phyloP scores from a whole-genome alignment of 257 asterid species.

The Marsdenia floribunda region DNA sequence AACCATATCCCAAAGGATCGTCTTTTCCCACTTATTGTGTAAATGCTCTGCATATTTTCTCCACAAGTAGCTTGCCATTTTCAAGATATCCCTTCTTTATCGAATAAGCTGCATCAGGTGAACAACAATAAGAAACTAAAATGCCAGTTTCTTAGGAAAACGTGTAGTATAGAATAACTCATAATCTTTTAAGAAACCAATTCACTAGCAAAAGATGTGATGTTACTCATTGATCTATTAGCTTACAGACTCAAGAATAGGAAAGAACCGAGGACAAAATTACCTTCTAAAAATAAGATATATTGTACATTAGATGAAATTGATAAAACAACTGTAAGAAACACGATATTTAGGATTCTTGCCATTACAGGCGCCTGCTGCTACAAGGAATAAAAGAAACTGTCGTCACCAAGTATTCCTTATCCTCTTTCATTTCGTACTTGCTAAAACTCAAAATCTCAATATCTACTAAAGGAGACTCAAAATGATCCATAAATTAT shows the following conservation, averaged over 20 bases:
- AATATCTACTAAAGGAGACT: background rate
- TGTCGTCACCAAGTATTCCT: background rate
- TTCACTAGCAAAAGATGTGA: background rate
- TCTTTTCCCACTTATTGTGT: slow-evolving; percentile 70
- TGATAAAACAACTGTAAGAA: background rate
- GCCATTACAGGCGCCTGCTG: background rate
- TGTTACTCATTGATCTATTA: background rate
- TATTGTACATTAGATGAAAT: background rate
- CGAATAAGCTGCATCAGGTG: slow-evolving; percentile 17
- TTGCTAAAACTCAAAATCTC: background rate
- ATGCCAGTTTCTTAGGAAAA: background rate
- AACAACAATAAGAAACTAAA: background rate
- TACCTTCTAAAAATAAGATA: background rate
- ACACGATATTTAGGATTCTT: background rate
- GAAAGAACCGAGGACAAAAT: background rate
- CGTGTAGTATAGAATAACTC: background rate
- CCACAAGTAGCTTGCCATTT: slow-evolving; percentile 71
- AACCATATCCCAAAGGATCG: slow-evolving; percentile 85
- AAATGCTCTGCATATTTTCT: slow-evolving; percentile 82
- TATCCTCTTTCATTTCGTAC: slow-evolving; percentile 2
- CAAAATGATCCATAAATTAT: background rate
- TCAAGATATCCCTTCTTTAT: slow-evolving; percentile 9
- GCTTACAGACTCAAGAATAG: background rate
- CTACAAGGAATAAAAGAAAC: background rate
- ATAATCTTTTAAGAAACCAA: background rate